These are phyloP conservation scores for Penicillium subrubescens DNA, from an alignment of 495 filamentous ascomycete genomes.

Conservation along the genomic window DNA sequence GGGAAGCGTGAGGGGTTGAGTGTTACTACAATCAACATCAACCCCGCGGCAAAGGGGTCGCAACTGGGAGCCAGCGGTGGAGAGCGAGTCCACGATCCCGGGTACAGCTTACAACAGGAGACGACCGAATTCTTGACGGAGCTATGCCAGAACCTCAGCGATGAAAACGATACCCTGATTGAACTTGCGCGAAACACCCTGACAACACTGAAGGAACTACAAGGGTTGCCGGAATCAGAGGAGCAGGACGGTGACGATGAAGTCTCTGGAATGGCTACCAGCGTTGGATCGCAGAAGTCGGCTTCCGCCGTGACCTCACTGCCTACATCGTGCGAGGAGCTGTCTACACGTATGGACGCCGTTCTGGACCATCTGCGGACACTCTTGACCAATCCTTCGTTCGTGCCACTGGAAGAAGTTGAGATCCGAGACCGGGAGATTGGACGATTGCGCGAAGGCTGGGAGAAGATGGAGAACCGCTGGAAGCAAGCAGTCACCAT, in stretches of 20 bases:
- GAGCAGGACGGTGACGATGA: slow-evolving; percentile 38
- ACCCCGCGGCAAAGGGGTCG: slow-evolving; percentile 39
- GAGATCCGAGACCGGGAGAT: slow-evolving; percentile 91
- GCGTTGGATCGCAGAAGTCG: slow-evolving; percentile 38
- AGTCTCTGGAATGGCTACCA: slow-evolving; percentile 34
- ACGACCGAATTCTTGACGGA: slow-evolving; percentile 91
- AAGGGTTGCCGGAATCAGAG: slow-evolving; percentile 64
- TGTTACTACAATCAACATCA: slow-evolving; percentile 54
- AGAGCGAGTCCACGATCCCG: slow-evolving; percentile 56
- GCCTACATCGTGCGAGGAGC: slow-evolving; percentile 66
- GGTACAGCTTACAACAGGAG: slow-evolving; percentile 78
- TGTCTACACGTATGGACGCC: slow-evolving; percentile 69
- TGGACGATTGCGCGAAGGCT: slow-evolving; percentile 72
- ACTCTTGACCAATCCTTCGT: slow-evolving; percentile 90
- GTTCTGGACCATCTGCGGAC: slow-evolving; percentile 78
- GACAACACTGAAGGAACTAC: slow-evolving; percentile 72
- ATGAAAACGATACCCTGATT: slow-evolving; percentile 89
- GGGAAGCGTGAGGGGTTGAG: slow-evolving; percentile 52
- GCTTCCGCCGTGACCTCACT: slow-evolving; percentile 40
- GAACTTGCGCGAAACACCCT: slow-evolving; percentile 70
- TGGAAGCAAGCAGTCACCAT: slow-evolving; percentile 88
- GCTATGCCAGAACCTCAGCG: slow-evolving; percentile 82
- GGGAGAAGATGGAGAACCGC: slow-evolving; percentile 86
- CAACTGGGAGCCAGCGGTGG: slow-evolving; percentile 34
- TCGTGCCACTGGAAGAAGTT: slow-evolving; percentile 94